Evolutionary conservation across 768 basidiomycete species (phyloP).

Genomic region (Mycena rosella): DNA sequence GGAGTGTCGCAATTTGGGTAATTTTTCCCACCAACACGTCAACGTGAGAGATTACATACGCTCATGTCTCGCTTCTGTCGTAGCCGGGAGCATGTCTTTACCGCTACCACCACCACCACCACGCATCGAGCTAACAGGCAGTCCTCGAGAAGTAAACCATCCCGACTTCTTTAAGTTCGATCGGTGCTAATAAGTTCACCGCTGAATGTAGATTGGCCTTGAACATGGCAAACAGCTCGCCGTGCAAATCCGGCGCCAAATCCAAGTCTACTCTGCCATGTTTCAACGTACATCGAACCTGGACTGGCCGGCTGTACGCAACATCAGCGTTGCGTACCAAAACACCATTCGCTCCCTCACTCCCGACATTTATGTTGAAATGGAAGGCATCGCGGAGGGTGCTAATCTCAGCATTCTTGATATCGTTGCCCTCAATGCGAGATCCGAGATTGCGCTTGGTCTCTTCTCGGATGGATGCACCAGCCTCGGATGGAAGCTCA

Average conservation of each 20-base stretch:
- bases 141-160: constrained; percentile 27
- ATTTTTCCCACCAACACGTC: no score
- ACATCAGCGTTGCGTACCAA: constrained; percentile 42
- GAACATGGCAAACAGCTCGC: constrained; percentile 46
- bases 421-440: constrained; percentile 51
- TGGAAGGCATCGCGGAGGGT: constrained; percentile 50
- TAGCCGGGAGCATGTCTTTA: constrained; percentile 27
- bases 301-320: constrained; percentile 48
- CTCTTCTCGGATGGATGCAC: constrained; percentile 54
- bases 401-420: constrained; percentile 45
- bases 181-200: constrained; percentile 6
- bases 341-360: constrained; percentile 40
- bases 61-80: not conserved
- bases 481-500: constrained; percentile 44
- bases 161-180: not conserved
- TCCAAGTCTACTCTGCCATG: constrained; percentile 47
- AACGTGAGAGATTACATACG: no score
- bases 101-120: constrained; percentile 22
- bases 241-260: constrained; percentile 45
- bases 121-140: constrained; percentile 24
- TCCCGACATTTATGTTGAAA: constrained; percentile 48
- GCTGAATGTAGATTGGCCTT: constrained; percentile 51
- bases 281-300: constrained; percentile 48
- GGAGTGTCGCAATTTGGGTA: no score
- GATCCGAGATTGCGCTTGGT: constrained; percentile 53